Conservation (phyloP, 805 yeast genomes). For the Pichia ethanolica region DNA sequence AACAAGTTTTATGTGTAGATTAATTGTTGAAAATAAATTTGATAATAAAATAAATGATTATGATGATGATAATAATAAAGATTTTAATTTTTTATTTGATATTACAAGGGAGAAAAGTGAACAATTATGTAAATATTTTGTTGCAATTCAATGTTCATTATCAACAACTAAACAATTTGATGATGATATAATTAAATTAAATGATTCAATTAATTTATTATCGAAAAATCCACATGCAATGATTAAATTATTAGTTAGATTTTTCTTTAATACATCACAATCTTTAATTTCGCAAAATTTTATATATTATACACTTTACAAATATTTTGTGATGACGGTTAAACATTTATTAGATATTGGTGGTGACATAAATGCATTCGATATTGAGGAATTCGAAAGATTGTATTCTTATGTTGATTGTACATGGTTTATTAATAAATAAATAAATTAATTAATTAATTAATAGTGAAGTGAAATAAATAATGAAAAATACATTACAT, state of each 20-base stretch:
- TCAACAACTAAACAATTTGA: not conserved
- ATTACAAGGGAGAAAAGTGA: slow-evolving; percentile 4
- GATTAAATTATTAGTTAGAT: slow-evolving; percentile 19
- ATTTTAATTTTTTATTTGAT: slow-evolving; percentile 8
- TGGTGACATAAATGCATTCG: slow-evolving; percentile 2
- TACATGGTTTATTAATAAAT: slow-evolving; percentile 7
- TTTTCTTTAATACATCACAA: slow-evolving; percentile 25
- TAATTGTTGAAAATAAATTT: slow-evolving; percentile 3
- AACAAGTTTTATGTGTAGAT: slow-evolving; percentile 12
- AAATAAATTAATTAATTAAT: no score
- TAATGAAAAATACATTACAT: no score
- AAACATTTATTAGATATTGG: slow-evolving; percentile 8
- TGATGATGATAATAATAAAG: not conserved
- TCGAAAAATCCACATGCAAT: slow-evolving; percentile 15
- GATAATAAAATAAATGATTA: not conserved
- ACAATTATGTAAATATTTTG: slow-evolving; percentile 3
- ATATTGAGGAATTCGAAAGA: slow-evolving; percentile 3
- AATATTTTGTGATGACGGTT: slow-evolving; percentile 14
- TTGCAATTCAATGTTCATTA: not conserved
- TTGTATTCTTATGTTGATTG: slow-evolving; percentile 8
- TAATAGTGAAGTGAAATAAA: not conserved
- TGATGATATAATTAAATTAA: slow-evolving; percentile 1
- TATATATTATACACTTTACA: slow-evolving; percentile 23
- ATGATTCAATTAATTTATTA: slow-evolving; percentile 10
- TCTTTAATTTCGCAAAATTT: slow-evolving; percentile 22